These are phyloP conservation scores for Samsoniella hepiali DNA, from an alignment of 2,329 filamentous ascomycete species.

Conservation along the genomic window DNA sequence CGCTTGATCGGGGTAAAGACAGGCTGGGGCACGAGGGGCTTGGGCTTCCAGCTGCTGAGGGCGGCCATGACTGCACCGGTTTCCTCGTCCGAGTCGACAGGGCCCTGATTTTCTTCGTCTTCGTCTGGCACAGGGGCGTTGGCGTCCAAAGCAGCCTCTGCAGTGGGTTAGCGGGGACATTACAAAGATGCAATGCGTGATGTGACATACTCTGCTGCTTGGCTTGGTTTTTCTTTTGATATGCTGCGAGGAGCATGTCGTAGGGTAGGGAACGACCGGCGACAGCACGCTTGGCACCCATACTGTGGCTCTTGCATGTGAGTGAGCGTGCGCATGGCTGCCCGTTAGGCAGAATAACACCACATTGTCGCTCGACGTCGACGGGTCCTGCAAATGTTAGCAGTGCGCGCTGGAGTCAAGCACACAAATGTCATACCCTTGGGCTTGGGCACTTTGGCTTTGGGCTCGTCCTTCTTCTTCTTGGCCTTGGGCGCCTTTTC, in stretches of 20 bases:
- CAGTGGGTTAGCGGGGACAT: constrained; percentile 23
- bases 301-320: constrained; percentile 92
- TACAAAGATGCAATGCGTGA: background rate
- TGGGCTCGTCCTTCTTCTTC: constrained; percentile 93
- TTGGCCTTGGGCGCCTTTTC: constrained; percentile 83
- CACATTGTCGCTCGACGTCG: constrained; percentile 90
- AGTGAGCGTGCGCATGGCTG: constrained; percentile 83
- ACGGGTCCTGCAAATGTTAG: constrained; percentile 61
- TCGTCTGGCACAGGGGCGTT: constrained; percentile 88
- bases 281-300: constrained; percentile 89
- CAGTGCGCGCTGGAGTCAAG: constrained; percentile 17
- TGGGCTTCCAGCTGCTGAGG: constrained; percentile 70
- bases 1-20: constrained; percentile 59
- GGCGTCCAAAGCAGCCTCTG: constrained; percentile 90
- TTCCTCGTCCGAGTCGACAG: constrained; percentile 93
- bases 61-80: constrained; percentile 84
- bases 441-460: constrained; percentile 76
- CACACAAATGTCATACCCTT: constrained; percentile 54
- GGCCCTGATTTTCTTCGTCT: constrained; percentile 72
- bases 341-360: constrained; percentile 80
- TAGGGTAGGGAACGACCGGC: constrained; percentile 85
- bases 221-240: constrained; percentile 97
- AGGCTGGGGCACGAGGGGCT: constrained; percentile 69
- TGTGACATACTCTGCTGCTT: constrained; percentile 82
- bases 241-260: constrained; percentile 83